These are phyloP conservation scores for Hypoxylon subgilvum DNA, from an alignment of 495 filamentous ascomycete species.

Conservation along the genomic window DNA sequence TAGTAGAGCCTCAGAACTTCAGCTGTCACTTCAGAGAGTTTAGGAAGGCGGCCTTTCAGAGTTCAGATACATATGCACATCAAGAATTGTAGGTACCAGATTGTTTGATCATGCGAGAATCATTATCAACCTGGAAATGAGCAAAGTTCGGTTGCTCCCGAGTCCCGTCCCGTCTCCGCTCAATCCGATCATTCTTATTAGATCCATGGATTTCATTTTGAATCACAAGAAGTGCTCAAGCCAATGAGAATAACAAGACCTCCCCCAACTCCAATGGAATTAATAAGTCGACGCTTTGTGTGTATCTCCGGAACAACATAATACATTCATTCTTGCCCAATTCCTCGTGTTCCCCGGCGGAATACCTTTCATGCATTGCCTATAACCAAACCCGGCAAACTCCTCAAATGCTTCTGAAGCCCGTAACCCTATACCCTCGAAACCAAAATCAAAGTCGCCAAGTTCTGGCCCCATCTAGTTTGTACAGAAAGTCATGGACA, in stretches of 20 bases:
- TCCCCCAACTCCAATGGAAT: constrained; percentile 1
- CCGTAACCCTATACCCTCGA: background rate
- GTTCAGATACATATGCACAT: too few relatives aligned
- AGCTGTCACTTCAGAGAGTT: too few relatives aligned
- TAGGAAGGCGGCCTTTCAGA: too few relatives aligned
- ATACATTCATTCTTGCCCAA: constrained; percentile 19
- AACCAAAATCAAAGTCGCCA: constrained; percentile 11
- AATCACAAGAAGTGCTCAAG: background rate
- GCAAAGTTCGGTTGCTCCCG: constrained; percentile 35
- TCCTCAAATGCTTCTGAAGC: constrained; percentile 22
- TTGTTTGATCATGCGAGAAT: too few relatives aligned
- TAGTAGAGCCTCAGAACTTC: too few relatives aligned
- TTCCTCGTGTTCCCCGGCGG: background rate
- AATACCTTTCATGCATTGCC: constrained; percentile 3
- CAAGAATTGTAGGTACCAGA: too few relatives aligned
- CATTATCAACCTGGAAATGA: too few relatives aligned
- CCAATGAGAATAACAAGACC: background rate
- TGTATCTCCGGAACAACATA: background rate
- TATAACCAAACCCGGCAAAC: constrained; percentile 12
- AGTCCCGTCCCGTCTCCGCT: constrained; percentile 15
- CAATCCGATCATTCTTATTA: constrained; percentile 14
- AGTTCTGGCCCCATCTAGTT: constrained; percentile 2
- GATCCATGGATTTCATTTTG: constrained; percentile 3
- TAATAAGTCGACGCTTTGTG: too few relatives aligned
- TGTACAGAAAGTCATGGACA: background rate